phyloP scores from a whole-genome alignment of 129 eudicot species.

The Scalesia atractyloides region DNA sequence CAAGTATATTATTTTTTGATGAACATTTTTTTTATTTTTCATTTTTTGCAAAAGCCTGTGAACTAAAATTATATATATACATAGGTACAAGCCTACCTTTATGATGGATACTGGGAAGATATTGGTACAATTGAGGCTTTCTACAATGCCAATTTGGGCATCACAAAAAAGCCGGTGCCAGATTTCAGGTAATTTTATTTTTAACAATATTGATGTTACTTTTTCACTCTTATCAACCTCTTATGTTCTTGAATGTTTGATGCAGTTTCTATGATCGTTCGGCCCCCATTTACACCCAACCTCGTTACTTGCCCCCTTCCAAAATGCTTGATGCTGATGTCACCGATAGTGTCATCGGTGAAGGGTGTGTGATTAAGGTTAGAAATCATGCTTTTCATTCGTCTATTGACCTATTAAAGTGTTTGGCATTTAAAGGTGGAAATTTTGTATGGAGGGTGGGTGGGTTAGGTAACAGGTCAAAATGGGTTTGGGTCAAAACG shows the following conservation, averaged over 20 bases:
- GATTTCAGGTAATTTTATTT: conserved; percentile 70
- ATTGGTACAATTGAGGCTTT: conserved; percentile 98
- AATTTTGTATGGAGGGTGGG: background rate
- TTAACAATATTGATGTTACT: background rate
- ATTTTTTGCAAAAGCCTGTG: conserved; percentile 17
- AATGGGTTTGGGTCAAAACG: background rate
- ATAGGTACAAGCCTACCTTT: conserved; percentile 93
- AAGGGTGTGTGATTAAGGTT: conserved; percentile 97
- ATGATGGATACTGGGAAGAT: conserved; percentile 98
- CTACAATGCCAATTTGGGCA: conserved; percentile 90
- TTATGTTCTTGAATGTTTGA: conserved; percentile 14
- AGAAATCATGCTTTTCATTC: conserved; percentile 13
- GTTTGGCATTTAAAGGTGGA: background rate
- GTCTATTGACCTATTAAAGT: background rate
- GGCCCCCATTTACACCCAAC: conserved; percentile 94
- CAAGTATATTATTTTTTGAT: background rate
- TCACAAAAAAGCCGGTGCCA: conserved; percentile 91
- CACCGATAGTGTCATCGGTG: conserved; percentile 95
- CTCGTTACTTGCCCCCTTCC: conserved; percentile 97
- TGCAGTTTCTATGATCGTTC: conserved; percentile 96
- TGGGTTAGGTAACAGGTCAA: conserved; percentile 7
- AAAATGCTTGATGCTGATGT: conserved; percentile 99
- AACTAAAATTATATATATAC: conserved; percentile 17
- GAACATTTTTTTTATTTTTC: background rate
- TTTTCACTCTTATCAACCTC: conserved; percentile 11